Conservation (phyloP, 2,329 filamentous ascomycete genomes). For the Beauveria brongniartii region DNA sequence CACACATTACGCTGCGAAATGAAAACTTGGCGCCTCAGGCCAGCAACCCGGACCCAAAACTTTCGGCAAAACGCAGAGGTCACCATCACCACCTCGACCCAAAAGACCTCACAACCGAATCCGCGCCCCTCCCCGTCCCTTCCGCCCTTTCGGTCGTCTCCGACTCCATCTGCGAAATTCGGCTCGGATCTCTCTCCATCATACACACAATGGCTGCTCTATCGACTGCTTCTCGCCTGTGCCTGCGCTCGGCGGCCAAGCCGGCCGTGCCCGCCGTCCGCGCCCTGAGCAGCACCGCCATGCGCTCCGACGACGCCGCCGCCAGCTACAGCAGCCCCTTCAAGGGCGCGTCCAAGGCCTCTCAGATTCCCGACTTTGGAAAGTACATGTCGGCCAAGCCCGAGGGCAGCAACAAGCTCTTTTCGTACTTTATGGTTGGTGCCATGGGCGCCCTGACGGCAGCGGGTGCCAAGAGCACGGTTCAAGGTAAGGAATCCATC, state of each 20-base stretch:
- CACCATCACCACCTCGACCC: slow-evolving; percentile 24
- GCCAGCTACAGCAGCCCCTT: slow-evolving; percentile 54
- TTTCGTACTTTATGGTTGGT: slow-evolving; percentile 98
- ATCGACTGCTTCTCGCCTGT: slow-evolving; percentile 58
- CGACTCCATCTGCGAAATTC: not conserved
- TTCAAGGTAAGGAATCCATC: slow-evolving; percentile 68
- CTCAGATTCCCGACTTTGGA: slow-evolving; percentile 79
- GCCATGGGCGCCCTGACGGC: slow-evolving; percentile 87
- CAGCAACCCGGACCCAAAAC: slow-evolving; percentile 27
- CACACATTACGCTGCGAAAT: slow-evolving; percentile 8
- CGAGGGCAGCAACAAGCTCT: slow-evolving; percentile 71
- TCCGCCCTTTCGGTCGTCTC: slow-evolving; percentile 16
- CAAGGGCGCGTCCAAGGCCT: slow-evolving; percentile 49
- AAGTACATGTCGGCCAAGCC: slow-evolving; percentile 66
- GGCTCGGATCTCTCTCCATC: not conserved
- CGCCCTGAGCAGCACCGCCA: slow-evolving; percentile 48
- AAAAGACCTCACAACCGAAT: slow-evolving; percentile 41
- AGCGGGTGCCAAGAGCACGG: slow-evolving; percentile 92
- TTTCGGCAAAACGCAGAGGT: slow-evolving; percentile 27
- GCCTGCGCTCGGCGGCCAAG: slow-evolving; percentile 52
- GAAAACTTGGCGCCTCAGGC: slow-evolving; percentile 34
- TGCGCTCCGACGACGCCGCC: slow-evolving; percentile 34
- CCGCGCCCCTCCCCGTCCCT: slow-evolving; percentile 18
- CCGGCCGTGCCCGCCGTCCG: slow-evolving; percentile 36
- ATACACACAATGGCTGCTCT: slow-evolving; percentile 54